Percentiles rank a stretch among this genome's conserved stretches.
These are phyloP conservation scores for Leptographium wingfieldii DNA, from an alignment of 2,329 filamentous ascomycete genomes.

Conservation along the genomic window DNA sequence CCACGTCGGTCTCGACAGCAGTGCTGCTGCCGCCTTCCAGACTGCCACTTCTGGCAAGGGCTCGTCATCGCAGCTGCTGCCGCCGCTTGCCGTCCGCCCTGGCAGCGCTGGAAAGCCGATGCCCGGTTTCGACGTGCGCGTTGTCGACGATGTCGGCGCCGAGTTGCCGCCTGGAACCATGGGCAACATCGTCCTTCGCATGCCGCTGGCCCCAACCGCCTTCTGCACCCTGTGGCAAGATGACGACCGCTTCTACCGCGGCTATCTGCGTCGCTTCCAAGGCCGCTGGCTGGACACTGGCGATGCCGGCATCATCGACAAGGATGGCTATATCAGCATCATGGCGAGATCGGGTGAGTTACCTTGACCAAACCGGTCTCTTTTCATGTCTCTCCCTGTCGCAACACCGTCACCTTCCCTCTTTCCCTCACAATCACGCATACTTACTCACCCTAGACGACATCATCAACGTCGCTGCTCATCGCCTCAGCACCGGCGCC, in stretches of 20 bases:
- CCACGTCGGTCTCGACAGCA: slow-evolving; percentile 42
- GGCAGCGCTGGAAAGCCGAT: slow-evolving; percentile 84
- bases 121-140: slow-evolving; percentile 78
- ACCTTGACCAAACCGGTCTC: too few species aligned
- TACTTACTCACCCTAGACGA: slow-evolving; percentile 43
- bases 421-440: not conserved
- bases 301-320: slow-evolving; percentile 76
- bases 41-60: slow-evolving; percentile 4
- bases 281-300: slow-evolving; percentile 85
- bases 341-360: slow-evolving; percentile 37
- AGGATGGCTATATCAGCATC: slow-evolving; percentile 53
- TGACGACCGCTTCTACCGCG: slow-evolving; percentile 70
- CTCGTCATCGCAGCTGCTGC: not conserved
- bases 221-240: slow-evolving; percentile 82
- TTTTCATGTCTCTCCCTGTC: too few species aligned
- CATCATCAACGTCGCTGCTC: slow-evolving; percentile 90
- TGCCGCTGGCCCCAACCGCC: slow-evolving; percentile 73
- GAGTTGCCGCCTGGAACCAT: slow-evolving; percentile 61
- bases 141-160: slow-evolving; percentile 69
- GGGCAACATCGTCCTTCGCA: slow-evolving; percentile 81
- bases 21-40: slow-evolving; percentile 23
- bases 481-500: slow-evolving; percentile 74
- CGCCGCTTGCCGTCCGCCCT: slow-evolving; percentile 54
- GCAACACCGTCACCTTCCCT: not conserved
- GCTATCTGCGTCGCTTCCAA: slow-evolving; percentile 71